phyloP scores from a whole-genome alignment of 768 basidiomycete species.

The Pulveroboletus sp. region DNA sequence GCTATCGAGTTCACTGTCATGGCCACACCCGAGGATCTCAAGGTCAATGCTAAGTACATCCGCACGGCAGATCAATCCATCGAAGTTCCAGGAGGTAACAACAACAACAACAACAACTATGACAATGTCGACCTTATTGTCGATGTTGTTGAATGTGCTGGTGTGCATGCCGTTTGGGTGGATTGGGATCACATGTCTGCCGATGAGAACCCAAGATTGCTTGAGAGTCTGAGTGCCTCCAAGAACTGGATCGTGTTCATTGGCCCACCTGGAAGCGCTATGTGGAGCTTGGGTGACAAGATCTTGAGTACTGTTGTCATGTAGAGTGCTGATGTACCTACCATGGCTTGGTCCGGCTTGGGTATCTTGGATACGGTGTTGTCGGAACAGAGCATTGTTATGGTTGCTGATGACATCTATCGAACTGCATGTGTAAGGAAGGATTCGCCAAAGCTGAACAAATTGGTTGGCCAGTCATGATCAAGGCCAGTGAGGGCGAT shows the following conservation, averaged over 20 bases:
- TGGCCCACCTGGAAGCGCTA: conserved; percentile 96
- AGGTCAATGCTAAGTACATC: conserved; percentile 99
- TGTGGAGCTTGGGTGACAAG: conserved; percentile 99
- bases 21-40: conserved; percentile 98
- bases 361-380: conserved; percentile 87
- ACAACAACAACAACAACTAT: conserved; percentile 99
- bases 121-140: conserved; percentile 99
- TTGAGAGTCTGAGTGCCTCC: conserved; percentile 88
- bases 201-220: conserved; percentile 97
- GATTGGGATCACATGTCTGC: conserved; percentile 99
- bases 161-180: conserved; percentile 99
- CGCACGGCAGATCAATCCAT: conserved; percentile 99
- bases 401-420: conserved; percentile 91
- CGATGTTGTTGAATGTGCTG: conserved; percentile 94
- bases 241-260: conserved; percentile 99
- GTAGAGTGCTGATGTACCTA: conserved; percentile 93
- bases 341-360: conserved; percentile 98
- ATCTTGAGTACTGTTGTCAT: conserved; percentile 99
- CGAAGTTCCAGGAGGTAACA: conserved; percentile 97
- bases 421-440: conserved; percentile 85
- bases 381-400: conserved; percentile 86
- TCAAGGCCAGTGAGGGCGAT: conserved; percentile 98
- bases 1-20: conserved; percentile 99
- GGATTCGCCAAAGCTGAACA: conserved; percentile 79
- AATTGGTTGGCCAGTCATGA: conserved; percentile 98